Base-by-base conservation (phyloP, 306 rosid species). In the Acacia crassicarpa region DNA sequence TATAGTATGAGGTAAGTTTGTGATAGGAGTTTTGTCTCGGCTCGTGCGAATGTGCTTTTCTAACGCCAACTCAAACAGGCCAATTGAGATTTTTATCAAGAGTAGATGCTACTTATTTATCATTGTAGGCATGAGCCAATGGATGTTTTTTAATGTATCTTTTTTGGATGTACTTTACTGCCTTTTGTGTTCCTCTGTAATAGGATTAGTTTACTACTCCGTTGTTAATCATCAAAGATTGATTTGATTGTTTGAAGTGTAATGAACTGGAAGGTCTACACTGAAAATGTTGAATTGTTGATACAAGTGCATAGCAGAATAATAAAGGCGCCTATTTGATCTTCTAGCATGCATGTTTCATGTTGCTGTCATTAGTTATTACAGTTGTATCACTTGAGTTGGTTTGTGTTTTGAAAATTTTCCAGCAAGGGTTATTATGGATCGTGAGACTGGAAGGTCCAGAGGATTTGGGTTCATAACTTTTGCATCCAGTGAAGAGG, bases 381-480 rank as follows among this genome's bases (percentile, higher is more conserved):
- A 22, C 10, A 58, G 22, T 58, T 58, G 8, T 61, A 12, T 61
- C 67, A 22, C 33, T 61, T 22, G 27, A 59, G 16, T 23, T 11
- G 17, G 33, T 25, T 61, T 8, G 23, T 61, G 2, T 61, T 59
- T 49, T 69, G 32, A 58, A 58, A n/a, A 22, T 67, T 51, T 75
- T 85, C 46, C 91, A 88, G 91, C 79, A 23, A 88, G 27, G 83
- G 41, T 88, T 75, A 78, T 88, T 20, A 54, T 27, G 72, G 91
- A 88, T 72, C 91, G 89, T 48, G 91, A 88, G 2, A 78, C 84
- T 12, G 86, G 86, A 5, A 81, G 89, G 71, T 88, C 91, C 73
- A 80, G 87, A 83, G 91, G 91, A 75, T 88, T 88, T 83, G 91
- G 83, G 72, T 88, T 88, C 43, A 45, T 88, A 78, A 85, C 89